These are phyloP conservation scores for Chrysosphaeria jannelii DNA, from an alignment of 2,329 filamentous ascomycete species.

Conservation along the genomic window DNA sequence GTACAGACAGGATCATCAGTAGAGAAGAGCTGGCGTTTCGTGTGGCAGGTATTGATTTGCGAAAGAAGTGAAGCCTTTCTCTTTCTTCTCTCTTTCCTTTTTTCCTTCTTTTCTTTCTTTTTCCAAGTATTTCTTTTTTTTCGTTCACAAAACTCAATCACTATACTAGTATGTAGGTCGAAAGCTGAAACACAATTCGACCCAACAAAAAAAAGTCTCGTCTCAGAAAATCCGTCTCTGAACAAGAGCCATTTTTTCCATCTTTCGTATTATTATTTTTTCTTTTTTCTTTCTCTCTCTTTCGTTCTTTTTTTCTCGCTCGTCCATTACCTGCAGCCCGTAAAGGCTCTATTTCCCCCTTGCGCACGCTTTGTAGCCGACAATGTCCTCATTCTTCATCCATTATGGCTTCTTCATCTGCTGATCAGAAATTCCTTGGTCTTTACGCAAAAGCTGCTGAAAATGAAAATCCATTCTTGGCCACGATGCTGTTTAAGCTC, in stretches of 20 bases:
- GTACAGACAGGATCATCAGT: conserved; percentile 1
- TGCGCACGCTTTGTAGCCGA: background rate
- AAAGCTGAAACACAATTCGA: conserved; percentile 1
- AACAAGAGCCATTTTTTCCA: conserved; percentile 1
- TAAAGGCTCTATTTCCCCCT: conserved; percentile 1
- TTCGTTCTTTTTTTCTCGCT: background rate
- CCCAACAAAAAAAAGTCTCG: conserved; percentile 1
- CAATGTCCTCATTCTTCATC: too few species aligned
- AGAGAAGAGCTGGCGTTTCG: conserved; percentile 1
- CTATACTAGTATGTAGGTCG: background rate
- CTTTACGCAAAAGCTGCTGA: conserved; percentile 58
- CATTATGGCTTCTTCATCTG: conserved; percentile 78
- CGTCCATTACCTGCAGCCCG: background rate
- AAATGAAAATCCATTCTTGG: conserved; percentile 48
- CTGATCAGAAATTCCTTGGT: conserved; percentile 91
- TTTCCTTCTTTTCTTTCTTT: background rate
- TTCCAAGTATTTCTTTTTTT: background rate
- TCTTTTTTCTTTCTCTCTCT: background rate
- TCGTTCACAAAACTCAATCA: background rate
- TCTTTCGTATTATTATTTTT: background rate
- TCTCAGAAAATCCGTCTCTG: conserved; percentile 1
- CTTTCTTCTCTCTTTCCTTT: background rate
- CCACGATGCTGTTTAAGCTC: conserved; percentile 64
- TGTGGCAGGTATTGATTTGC: conserved; percentile 1
- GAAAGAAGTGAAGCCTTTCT: too few species aligned